Evolutionary conservation across 2,329 filamentous ascomycete genomes (phyloP).

Genomic region (Teratosphaeria pseudoeucalypti): DNA sequence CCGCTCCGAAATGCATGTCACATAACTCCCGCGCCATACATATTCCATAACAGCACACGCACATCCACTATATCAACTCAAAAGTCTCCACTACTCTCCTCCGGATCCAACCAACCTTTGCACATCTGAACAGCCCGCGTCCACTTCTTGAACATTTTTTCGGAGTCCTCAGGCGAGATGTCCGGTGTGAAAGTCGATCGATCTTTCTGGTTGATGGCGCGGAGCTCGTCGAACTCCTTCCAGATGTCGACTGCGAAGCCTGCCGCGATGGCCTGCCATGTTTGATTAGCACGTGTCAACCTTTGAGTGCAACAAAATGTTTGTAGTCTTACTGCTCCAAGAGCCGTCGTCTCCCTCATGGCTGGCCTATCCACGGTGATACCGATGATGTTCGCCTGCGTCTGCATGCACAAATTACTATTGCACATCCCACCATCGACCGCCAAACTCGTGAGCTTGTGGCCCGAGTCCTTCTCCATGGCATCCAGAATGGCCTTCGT

Average conservation of each 20-base stretch:
- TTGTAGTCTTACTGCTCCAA: slow-evolving; percentile 49
- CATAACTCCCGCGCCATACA: not conserved
- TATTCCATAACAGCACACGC: not conserved
- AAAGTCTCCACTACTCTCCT: slow-evolving; percentile 16
- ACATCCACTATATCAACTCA: not conserved
- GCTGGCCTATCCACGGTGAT: slow-evolving; percentile 74
- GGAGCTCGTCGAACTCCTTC: slow-evolving; percentile 63
- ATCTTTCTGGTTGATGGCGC: slow-evolving; percentile 60
- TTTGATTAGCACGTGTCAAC: not conserved
- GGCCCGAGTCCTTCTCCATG: slow-evolving; percentile 77
- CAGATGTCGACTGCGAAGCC: slow-evolving; percentile 75
- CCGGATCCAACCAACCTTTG: slow-evolving; percentile 54
- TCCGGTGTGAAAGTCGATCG: slow-evolving; percentile 60
- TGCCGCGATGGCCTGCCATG: slow-evolving; percentile 59
- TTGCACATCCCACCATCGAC: slow-evolving; percentile 87
- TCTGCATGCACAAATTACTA: slow-evolving; percentile 82
- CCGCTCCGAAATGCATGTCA: not conserved
- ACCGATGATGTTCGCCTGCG: slow-evolving; percentile 74
- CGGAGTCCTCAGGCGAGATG: slow-evolving; percentile 46
- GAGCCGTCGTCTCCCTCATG: slow-evolving; percentile 83
- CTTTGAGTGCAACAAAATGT: not conserved
- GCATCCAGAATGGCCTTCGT: slow-evolving; percentile 84
- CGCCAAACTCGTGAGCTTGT: slow-evolving; percentile 62
- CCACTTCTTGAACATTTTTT: slow-evolving; percentile 60
- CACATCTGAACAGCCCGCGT: slow-evolving; percentile 67